Percentiles rank a stretch among this genome's conserved stretches.
Evolutionary conservation across 352 stramenopile genomes (phyloP).

Genomic region (Aphanomyces astaci): DNA sequence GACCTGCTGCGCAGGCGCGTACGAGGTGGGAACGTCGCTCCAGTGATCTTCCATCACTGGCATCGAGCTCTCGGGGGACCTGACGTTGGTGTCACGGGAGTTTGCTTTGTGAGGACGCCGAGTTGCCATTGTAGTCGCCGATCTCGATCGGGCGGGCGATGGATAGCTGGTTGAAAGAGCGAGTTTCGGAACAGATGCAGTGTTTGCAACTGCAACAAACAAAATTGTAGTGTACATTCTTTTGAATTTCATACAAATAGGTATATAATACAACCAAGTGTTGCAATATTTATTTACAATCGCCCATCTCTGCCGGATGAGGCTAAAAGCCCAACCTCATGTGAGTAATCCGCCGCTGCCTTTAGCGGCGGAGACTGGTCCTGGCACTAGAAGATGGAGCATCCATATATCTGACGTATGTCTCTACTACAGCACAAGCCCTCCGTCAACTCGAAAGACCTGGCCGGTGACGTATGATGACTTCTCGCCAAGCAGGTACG

Average conservation of each 20-base stretch:
- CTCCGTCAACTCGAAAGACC: constrained; percentile 71
- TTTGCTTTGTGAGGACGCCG: not conserved
- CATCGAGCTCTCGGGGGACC: constrained; percentile 4
- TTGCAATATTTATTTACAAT: constrained; percentile 3
- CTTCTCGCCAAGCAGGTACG: constrained; percentile 67
- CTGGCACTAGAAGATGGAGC: not conserved
- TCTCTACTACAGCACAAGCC: constrained; percentile 48
- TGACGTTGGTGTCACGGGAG: not conserved
- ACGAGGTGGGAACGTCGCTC: constrained; percentile 3
- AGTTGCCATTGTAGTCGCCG: not conserved
- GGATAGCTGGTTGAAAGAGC: not conserved
- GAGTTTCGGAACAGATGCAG: constrained; percentile 2
- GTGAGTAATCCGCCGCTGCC: not conserved
- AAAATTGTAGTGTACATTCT: not conserved
- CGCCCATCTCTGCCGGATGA: not conserved
- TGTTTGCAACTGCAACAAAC: not conserved
- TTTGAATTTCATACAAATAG: not conserved
- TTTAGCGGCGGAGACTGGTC: not conserved
- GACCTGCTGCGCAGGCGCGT: constrained; percentile 10
- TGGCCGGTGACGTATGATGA: constrained; percentile 81
- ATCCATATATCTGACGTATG: not conserved
- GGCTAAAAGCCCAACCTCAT: not conserved
- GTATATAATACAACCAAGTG: not conserved
- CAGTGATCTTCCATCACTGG: constrained; percentile 22
- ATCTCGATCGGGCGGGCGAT: not conserved